phyloP scores from a whole-genome alignment of 805 yeast species.

The Cyberlindnera lachancei region DNA sequence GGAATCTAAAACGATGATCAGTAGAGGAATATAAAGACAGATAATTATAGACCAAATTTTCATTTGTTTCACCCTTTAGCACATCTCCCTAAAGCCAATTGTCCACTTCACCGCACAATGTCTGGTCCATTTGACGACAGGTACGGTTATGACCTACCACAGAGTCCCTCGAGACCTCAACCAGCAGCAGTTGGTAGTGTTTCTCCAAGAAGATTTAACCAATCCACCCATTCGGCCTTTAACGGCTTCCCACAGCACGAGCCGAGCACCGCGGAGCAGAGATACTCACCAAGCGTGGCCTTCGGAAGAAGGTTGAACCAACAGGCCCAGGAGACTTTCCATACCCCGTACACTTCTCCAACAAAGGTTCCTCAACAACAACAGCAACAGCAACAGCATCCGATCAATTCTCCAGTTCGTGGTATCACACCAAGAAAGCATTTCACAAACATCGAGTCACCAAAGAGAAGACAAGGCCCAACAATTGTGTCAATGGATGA shows the following conservation, averaged over 20 bases:
- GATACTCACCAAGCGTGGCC: slow-evolving; percentile 38
- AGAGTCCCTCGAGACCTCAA: slow-evolving; percentile 17
- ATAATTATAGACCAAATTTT: too few species aligned
- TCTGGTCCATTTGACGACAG: slow-evolving; percentile 25
- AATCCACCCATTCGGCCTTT: slow-evolving; percentile 7
- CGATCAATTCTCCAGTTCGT: slow-evolving; percentile 14
- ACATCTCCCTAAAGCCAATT: too few species aligned
- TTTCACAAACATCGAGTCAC: slow-evolving; percentile 65
- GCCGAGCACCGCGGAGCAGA: slow-evolving; percentile 10
- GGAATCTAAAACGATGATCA: too few species aligned
- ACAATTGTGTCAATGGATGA: slow-evolving; percentile 42
- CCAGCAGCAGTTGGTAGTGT: slow-evolving; percentile 13
- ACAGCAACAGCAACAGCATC: not conserved
- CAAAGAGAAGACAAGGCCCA: slow-evolving; percentile 47
- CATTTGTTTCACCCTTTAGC: too few species aligned
- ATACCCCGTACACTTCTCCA: slow-evolving; percentile 29
- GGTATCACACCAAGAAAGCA: slow-evolving; percentile 51
- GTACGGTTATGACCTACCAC: slow-evolving; percentile 7
- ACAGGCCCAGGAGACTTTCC: slow-evolving; percentile 12
- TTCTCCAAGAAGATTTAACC: slow-evolving; percentile 18
- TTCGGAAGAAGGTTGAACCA: slow-evolving; percentile 25
- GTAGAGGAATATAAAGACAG: too few species aligned
- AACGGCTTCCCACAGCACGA: slow-evolving; percentile 10
- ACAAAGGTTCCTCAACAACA: slow-evolving; percentile 4
- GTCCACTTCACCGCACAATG: too few species aligned